Evolutionary conservation across 805 yeast genomes (phyloP).

Genomic region (Lipomyces anomalus): DNA sequence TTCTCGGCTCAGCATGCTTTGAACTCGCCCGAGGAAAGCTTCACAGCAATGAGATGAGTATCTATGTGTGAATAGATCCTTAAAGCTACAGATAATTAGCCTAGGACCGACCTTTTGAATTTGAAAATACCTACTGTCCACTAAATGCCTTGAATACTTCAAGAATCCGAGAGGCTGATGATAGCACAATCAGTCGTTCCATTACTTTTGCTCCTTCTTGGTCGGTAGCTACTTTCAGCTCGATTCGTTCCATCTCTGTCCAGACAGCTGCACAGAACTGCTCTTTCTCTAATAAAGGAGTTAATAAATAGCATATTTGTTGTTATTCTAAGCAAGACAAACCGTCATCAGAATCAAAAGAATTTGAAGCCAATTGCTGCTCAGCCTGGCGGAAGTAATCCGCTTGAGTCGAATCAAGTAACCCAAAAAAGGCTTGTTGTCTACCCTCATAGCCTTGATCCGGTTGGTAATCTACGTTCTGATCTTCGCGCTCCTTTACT

Average conservation of each 20-base stretch:
- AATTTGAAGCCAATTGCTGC: conserved; percentile 71
- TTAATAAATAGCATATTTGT: neutral
- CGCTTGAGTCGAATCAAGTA: conserved; percentile 74
- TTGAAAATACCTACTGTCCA: conserved; percentile 41
- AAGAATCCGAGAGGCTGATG: conserved; percentile 58
- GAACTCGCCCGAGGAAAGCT: conserved; percentile 68
- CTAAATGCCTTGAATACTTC: conserved; percentile 58
- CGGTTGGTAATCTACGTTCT: conserved; percentile 5
- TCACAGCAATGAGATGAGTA: conserved; percentile 93
- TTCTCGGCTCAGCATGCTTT: conserved; percentile 71
- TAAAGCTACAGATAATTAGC: conserved; percentile 38
- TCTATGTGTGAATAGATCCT: conserved; percentile 74
- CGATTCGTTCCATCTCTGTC: conserved; percentile 84
- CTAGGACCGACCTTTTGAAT: neutral
- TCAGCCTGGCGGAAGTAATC: conserved; percentile 94
- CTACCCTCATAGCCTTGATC: conserved; percentile 17
- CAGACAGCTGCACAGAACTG: conserved; percentile 73
- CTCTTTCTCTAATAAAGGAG: conserved; percentile 43
- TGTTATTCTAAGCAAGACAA: neutral
- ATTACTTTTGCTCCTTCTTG: conserved; percentile 90
- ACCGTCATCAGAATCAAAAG: conserved; percentile 60
- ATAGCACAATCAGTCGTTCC: conserved; percentile 73
- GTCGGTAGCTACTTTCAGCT: conserved; percentile 83
- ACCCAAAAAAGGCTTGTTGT: conserved; percentile 64
- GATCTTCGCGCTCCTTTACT: conserved; percentile 4